Evolutionary conservation across 2,329 filamentous ascomycete genomes (phyloP).

Genomic region (Davidsoniella eucalypti): DNA sequence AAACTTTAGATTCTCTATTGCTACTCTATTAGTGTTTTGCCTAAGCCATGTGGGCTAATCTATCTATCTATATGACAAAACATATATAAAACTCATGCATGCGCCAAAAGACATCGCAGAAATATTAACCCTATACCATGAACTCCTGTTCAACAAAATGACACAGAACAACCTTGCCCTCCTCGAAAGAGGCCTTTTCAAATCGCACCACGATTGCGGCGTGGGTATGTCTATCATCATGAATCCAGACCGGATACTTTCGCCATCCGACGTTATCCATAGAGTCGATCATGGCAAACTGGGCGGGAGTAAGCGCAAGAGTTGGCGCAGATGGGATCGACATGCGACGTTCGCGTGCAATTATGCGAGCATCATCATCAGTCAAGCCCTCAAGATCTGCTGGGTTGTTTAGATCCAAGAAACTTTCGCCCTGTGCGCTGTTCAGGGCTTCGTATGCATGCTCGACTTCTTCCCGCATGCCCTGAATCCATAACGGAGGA

Average conservation of each 20-base stretch:
- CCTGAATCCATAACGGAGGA: constrained; percentile 58
- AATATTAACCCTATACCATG: background rate
- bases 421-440: constrained; percentile 51
- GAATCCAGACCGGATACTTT: constrained; percentile 58
- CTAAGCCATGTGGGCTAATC: too few relatives aligned
- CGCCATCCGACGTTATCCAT: constrained; percentile 51
- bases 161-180: constrained; percentile 60
- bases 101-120: too few relatives aligned
- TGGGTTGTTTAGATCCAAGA: constrained; percentile 43
- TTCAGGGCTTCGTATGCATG: constrained; percentile 60
- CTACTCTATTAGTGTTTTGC: too few relatives aligned
- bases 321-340: constrained; percentile 41
- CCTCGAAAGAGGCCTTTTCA: constrained; percentile 49
- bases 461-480: constrained; percentile 61
- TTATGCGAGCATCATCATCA: constrained; percentile 25
- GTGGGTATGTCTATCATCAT: constrained; percentile 64
- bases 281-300: constrained; percentile 71
- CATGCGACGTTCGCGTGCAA: constrained; percentile 26
- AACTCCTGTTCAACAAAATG: constrained; percentile 76
- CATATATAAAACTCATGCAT: background rate
- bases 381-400: constrained; percentile 17
- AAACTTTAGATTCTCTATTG: too few relatives aligned
- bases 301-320: constrained; percentile 59
- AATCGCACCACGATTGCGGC: constrained; percentile 76
- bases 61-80: too few relatives aligned